These are phyloP conservation scores for Geoglossum cookeanum DNA, from an alignment of 2,329 filamentous ascomycete species.

Conservation along the genomic window DNA sequence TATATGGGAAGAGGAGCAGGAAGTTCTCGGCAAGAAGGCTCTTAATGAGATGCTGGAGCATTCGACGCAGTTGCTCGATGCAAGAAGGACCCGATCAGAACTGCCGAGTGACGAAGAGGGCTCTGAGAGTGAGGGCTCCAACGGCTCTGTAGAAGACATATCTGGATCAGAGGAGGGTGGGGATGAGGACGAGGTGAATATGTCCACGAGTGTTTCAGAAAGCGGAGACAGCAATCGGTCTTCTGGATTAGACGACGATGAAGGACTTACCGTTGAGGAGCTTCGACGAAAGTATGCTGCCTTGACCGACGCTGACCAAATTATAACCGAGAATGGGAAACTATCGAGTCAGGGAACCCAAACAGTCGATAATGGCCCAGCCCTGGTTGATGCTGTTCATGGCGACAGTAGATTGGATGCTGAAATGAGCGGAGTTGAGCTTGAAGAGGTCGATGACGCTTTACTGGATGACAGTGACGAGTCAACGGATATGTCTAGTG, in stretches of 20 bases:
- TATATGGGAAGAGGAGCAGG: slow-evolving; percentile 46
- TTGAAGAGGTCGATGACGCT: slow-evolving; percentile 24
- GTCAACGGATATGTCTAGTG: slow-evolving; percentile 28
- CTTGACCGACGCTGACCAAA: slow-evolving; percentile 14
- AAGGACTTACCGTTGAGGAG: slow-evolving; percentile 26
- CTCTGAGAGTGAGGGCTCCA: slow-evolving; percentile 28
- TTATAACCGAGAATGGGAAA: neutral
- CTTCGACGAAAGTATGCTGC: slow-evolving; percentile 28
- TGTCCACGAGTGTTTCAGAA: slow-evolving; percentile 13
- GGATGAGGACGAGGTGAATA: slow-evolving; percentile 20
- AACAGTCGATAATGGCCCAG: neutral
- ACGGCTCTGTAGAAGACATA: slow-evolving; percentile 18
- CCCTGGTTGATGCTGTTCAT: slow-evolving; percentile 1
- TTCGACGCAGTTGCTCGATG: slow-evolving; percentile 48
- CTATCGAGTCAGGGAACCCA: slow-evolving; percentile 3
- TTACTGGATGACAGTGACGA: slow-evolving; percentile 27
- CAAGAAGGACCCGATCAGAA: slow-evolving; percentile 36
- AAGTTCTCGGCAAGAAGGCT: slow-evolving; percentile 44
- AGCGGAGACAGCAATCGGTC: slow-evolving; percentile 20
- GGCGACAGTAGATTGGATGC: slow-evolving; percentile 1
- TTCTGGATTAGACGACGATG: slow-evolving; percentile 24
- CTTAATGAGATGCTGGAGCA: slow-evolving; percentile 55
- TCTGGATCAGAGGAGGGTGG: slow-evolving; percentile 23
- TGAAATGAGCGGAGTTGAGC: slow-evolving; percentile 6
- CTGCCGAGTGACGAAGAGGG: slow-evolving; percentile 24